phyloP scores from a whole-genome alignment of 495 filamentous ascomycete genomes.

The Penicillium egyptiacum region DNA sequence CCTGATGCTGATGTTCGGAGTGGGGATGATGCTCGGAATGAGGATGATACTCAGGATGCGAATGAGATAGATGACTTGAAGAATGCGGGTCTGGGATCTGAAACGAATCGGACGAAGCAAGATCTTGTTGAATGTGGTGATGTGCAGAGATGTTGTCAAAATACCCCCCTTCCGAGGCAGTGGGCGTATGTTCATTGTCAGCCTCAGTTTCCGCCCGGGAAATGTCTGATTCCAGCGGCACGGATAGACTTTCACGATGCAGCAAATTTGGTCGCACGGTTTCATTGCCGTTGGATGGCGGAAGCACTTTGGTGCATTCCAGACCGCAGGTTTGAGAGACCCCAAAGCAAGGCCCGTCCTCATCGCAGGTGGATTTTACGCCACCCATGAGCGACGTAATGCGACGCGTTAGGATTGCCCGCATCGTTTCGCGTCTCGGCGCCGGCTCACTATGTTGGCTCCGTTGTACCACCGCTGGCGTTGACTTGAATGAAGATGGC shows the following conservation, averaged over 20 bases:
- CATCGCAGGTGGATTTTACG: constrained; percentile 68
- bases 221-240: constrained; percentile 12
- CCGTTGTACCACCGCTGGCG: constrained; percentile 25
- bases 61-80: constrained; percentile 1
- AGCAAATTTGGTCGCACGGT: constrained; percentile 8
- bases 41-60: constrained; percentile 7
- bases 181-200: constrained; percentile 6
- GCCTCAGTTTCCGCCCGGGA: constrained; percentile 3
- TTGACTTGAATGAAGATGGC: constrained; percentile 27
- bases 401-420: constrained; percentile 43
- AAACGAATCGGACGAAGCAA: constrained; percentile 20
- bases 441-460: constrained; percentile 6
- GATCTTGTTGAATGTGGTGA: constrained; percentile 10
- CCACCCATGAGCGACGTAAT: constrained; percentile 67
- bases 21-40: constrained; percentile 8
- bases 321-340: constrained; percentile 82
- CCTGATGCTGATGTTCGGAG: constrained; percentile 12
- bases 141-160: constrained; percentile 19
- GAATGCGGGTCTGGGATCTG: neutral
- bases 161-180: constrained; percentile 14
- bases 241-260: constrained; percentile 21
- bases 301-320: constrained; percentile 60
- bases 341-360: constrained; percentile 75
- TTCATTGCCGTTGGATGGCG: constrained; percentile 15
- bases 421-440: constrained; percentile 36